Percentiles rank a stretch among this genome's conserved stretches.
Conservation (phyloP, 495 filamentous ascomycete genomes). For the Podospora didyma region DNA sequence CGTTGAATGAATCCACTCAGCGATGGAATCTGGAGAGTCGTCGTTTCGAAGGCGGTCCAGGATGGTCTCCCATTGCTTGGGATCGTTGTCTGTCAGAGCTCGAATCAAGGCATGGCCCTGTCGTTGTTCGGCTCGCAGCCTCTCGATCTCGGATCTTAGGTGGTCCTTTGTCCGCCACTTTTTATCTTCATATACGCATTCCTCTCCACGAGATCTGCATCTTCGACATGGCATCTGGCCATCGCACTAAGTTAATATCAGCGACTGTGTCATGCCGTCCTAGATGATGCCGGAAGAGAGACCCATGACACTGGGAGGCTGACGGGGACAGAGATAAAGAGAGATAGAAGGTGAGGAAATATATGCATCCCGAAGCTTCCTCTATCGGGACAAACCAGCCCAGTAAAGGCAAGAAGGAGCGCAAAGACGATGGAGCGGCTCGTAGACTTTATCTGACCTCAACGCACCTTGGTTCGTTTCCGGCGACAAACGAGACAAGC, state of each 20-base stretch:
- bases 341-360: not conserved
- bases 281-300: too few relatives aligned
- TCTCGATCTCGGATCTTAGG: constrained; percentile 28
- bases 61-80: constrained; percentile 19
- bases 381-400: too few relatives aligned
- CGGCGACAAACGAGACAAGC: constrained; percentile 25
- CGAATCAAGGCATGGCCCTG: constrained; percentile 24
- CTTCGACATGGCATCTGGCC: constrained; percentile 25
- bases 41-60: constrained; percentile 20
- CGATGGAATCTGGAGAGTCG: constrained; percentile 24
- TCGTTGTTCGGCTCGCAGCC: constrained; percentile 24
- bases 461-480: constrained; percentile 15
- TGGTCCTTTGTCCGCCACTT: constrained; percentile 32
- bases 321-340: not conserved
- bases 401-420: not conserved
- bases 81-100: constrained; percentile 24
- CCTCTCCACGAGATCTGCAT: constrained; percentile 26
- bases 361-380: not conserved
- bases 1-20: constrained; percentile 26
- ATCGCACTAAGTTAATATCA: constrained; percentile 17
- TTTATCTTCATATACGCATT: constrained; percentile 30
- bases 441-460: not conserved
- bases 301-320: not conserved
- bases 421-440: not conserved
- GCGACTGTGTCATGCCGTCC: too few relatives aligned